A percentile compares a stretch with the other conserved stretches of the same genome.
Evolutionary conservation across 2,329 filamentous ascomycete genomes (phyloP).

Genomic region (Lecanicillium sp.): DNA sequence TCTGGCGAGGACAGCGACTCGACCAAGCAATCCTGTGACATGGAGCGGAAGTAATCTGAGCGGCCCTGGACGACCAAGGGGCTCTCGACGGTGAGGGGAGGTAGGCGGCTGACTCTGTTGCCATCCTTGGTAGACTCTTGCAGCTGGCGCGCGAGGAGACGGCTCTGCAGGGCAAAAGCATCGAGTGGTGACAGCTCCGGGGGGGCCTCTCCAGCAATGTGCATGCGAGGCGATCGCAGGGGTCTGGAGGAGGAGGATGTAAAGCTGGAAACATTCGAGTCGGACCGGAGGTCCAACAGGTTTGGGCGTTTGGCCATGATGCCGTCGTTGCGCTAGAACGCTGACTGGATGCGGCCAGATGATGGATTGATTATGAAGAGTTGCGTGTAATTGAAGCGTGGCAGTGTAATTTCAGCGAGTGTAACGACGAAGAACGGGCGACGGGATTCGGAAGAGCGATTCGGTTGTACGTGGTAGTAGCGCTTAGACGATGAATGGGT

Average conservation of each 20-base stretch:
- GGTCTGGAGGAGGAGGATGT: conserved; percentile 40
- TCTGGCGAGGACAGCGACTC: conserved; percentile 16
- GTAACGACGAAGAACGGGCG: too few species aligned
- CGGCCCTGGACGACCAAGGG: conserved; percentile 67
- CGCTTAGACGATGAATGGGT: too few species aligned
- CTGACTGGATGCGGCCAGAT: too few species aligned
- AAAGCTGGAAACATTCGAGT: conserved; percentile 41
- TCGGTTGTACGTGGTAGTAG: too few species aligned
- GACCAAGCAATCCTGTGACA: conserved; percentile 45
- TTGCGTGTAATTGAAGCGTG: too few species aligned
- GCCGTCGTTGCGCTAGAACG: background rate
- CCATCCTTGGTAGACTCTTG: conserved; percentile 69
- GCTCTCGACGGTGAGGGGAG: conserved; percentile 73
- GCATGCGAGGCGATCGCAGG: conserved; percentile 64
- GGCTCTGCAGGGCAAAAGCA: conserved; percentile 87
- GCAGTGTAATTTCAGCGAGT: too few species aligned
- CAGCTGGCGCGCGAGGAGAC: conserved; percentile 77
- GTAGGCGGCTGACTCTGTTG: conserved; percentile 74
- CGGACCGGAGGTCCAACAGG: conserved; percentile 51
- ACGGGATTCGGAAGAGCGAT: too few species aligned
- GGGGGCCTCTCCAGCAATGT: conserved; percentile 72
- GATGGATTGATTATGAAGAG: too few species aligned
- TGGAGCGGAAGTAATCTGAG: conserved; percentile 72
- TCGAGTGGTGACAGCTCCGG: conserved; percentile 91
- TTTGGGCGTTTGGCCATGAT: conserved; percentile 49